Evolutionary conservation across 2,329 filamentous ascomycete species (phyloP), one percentile per base, ranked within the genome.

Genomic region (Talaromyces sp.): DNA sequence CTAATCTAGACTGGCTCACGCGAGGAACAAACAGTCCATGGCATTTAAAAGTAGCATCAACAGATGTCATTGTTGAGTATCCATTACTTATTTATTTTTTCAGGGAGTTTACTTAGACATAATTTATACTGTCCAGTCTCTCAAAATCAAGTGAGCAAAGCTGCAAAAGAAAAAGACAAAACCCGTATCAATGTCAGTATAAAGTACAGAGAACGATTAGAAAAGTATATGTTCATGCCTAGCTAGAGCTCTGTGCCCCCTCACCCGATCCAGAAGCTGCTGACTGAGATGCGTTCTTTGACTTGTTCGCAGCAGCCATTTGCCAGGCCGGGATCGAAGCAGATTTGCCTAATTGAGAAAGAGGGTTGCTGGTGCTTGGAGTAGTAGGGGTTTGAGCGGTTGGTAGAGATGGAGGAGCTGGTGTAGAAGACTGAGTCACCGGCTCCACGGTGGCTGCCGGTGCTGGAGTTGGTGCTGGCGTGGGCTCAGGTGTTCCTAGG

Each of bases 251-350:
- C 27, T 62, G 69, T 60, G 69, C 61, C 63, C 75, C 70, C 56
- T 63, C 64, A 54, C 61, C 62, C 7, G 68, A 47, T 59, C 62
- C 66, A 30, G 65, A 63, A 9, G 69, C 60, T 39, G 65, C 64
- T 53, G 73, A 65, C 33, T 71, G 69, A 32, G 73, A 69, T 4
- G 68, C 66, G 61, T 57, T 65, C 68, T 77, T 78, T 36, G 73
- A 70, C 60, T 73, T 85, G 68, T 83, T 86, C 33, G 85, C 81
- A 71, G 87, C 86, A 55, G 88, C 88, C 82, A 91, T 84, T 76
- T 93, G 90, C 90, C 90, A 93, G 4, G 89, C 85, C 4, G 90
- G 90, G 66, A 93, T 93, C 11, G 88, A 86, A 11, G 89, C 88
- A 42, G 82, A 75, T 64, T 80, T 77, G 61, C 82, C 78, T 63